Evolutionary conservation across 805 yeast genomes (phyloP).

Genomic region (Kodamaea jinghongensis): DNA sequence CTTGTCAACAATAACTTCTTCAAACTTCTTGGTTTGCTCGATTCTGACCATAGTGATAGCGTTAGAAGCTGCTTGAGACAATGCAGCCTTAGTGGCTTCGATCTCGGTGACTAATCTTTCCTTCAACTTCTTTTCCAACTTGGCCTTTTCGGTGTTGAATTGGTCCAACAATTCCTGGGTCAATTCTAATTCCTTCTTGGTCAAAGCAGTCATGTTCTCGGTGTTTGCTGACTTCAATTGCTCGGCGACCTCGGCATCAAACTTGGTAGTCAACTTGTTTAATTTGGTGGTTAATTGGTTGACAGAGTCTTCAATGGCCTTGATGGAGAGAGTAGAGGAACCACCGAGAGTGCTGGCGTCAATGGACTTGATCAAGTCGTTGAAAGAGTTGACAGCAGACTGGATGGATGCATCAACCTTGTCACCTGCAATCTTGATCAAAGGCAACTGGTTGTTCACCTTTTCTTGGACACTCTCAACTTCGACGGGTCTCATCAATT

Average conservation of each 20-base stretch:
- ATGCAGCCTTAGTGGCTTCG: constrained; percentile 60
- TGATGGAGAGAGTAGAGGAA: constrained; percentile 26
- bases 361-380: constrained; percentile 34
- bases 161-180: constrained; percentile 59
- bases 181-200: constrained; percentile 52
- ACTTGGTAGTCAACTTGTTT: constrained; percentile 29
- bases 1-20: constrained; percentile 52
- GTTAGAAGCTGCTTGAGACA: constrained; percentile 71
- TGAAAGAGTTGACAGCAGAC: constrained; percentile 37
- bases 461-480: constrained; percentile 31
- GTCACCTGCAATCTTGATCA: constrained; percentile 19
- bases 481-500: constrained; percentile 41
- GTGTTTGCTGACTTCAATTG: constrained; percentile 38
- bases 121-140: constrained; percentile 58
- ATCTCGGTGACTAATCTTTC: constrained; percentile 61
- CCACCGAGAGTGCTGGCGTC: constrained; percentile 27
- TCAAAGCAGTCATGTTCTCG: constrained; percentile 37
- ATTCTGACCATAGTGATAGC: constrained; percentile 64
- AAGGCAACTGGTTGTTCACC: constrained; percentile 32
- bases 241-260: constrained; percentile 35
- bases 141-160: constrained; percentile 58
- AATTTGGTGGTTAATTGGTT: constrained; percentile 30
- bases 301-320: constrained; percentile 32
- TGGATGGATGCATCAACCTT: constrained; percentile 33
- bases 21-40: constrained; percentile 66